phyloP scores from a whole-genome alignment of 192 early-diverging fungal genomes.

The Martensiomyces pterosporus region DNA sequence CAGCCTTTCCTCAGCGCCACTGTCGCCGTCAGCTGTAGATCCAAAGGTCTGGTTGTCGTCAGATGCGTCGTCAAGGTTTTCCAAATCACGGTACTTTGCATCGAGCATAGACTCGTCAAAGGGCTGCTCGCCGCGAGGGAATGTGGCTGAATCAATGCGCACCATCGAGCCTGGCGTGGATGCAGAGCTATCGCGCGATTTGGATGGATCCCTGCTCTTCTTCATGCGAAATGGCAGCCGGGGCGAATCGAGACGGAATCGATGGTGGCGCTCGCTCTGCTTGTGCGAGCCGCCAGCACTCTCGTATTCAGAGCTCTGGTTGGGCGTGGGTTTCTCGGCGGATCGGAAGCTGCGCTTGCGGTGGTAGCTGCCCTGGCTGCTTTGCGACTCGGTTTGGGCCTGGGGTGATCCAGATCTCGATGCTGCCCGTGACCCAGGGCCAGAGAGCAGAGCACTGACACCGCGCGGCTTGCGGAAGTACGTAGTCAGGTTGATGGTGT shows the following conservation, averaged over 20 bases:
- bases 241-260: constrained; percentile 34
- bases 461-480: constrained; percentile 59
- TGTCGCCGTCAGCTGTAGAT: not conserved
- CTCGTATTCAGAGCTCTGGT: constrained; percentile 59
- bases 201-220: constrained; percentile 7
- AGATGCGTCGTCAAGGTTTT: not conserved
- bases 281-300: constrained; percentile 3
- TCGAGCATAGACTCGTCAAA: constrained; percentile 21
- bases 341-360: constrained; percentile 57
- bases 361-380: constrained; percentile 45
- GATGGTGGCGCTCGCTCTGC: constrained; percentile 6
- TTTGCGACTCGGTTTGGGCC: constrained; percentile 29
- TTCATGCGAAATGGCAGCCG: constrained; percentile 25
- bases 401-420: constrained; percentile 51
- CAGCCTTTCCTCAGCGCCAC: constrained; percentile 6
- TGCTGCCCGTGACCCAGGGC: constrained; percentile 34
- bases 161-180: constrained; percentile 7
- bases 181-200: not conserved
- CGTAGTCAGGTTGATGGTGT: constrained; percentile 58
- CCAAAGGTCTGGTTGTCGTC: not conserved
- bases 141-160: constrained; percentile 14
- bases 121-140: not conserved
- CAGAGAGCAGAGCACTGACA: constrained; percentile 28
- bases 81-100: constrained; percentile 28
- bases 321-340: too few species aligned